phyloP scores from a whole-genome alignment of 192 early-diverging fungal genomes.

The Radiomyces spectabilis region DNA sequence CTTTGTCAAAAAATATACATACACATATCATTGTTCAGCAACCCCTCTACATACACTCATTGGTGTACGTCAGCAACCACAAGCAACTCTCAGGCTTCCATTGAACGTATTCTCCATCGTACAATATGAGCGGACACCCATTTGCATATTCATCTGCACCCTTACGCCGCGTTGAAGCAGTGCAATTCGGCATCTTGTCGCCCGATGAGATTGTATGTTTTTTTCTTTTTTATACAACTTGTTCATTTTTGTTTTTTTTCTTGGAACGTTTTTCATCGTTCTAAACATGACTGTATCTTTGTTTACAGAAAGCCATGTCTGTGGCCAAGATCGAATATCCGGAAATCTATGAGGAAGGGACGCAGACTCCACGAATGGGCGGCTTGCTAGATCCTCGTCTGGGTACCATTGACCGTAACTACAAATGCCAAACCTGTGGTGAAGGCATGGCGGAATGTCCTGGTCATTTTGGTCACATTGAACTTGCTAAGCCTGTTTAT shows the following conservation, averaged over 20 bases:
- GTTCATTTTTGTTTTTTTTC: slow-evolving; percentile 10
- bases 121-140: slow-evolving; percentile 43
- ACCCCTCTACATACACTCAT: too few species aligned
- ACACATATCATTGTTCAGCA: too few species aligned
- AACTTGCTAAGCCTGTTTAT: slow-evolving; percentile 92
- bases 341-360: slow-evolving; percentile 81
- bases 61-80: too few species aligned
- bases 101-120: slow-evolving; percentile 2
- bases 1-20: too few species aligned
- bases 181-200: slow-evolving; percentile 94
- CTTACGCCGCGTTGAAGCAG: slow-evolving; percentile 75
- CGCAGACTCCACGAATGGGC: slow-evolving; percentile 73
- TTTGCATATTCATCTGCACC: slow-evolving; percentile 78
- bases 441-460: slow-evolving; percentile 94
- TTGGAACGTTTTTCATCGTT: slow-evolving; percentile 1
- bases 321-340: slow-evolving; percentile 89
- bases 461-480: slow-evolving; percentile 97
- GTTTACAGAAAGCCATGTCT: slow-evolving; percentile 88
- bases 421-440: slow-evolving; percentile 94
- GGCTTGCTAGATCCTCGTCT: slow-evolving; percentile 90
- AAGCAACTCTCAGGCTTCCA: too few species aligned
- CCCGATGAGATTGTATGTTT: slow-evolving; percentile 92
- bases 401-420: slow-evolving; percentile 96
- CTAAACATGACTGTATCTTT: not conserved
- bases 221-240: not conserved